Evolutionary conservation across 2,329 filamentous ascomycete genomes (phyloP).

Genomic region (Apiospora pterosperma): DNA sequence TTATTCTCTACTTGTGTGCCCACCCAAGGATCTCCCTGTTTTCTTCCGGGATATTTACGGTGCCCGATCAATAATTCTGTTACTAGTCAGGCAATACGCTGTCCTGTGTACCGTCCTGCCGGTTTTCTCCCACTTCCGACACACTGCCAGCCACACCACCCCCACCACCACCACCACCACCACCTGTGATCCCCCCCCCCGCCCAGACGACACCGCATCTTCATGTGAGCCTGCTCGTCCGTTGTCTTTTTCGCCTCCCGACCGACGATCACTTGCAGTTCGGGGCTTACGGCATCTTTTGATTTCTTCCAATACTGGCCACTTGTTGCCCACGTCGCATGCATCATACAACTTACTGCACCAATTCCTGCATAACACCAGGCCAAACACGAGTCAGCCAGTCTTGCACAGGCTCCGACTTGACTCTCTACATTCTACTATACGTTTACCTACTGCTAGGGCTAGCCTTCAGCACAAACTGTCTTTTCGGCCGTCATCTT

Average conservation of each 20-base stretch:
- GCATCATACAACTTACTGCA: background rate
- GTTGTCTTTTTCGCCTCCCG: conserved; percentile 6
- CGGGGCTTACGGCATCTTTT: background rate
- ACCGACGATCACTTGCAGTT: conserved; percentile 7
- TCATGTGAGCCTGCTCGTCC: background rate
- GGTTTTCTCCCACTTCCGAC: background rate
- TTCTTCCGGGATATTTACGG: background rate
- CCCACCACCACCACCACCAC: background rate
- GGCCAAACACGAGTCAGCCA: background rate
- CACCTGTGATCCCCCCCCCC: too few species aligned
- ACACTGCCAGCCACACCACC: background rate
- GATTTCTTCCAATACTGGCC: conserved; percentile 5
- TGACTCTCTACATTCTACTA: background rate
- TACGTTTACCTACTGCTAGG: background rate
- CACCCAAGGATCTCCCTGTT: background rate
- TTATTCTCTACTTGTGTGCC: background rate
- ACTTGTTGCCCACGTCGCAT: background rate
- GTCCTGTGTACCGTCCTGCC: background rate
- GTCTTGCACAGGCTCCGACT: background rate
- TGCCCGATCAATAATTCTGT: background rate
- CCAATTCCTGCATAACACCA: background rate
- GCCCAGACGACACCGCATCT: background rate
- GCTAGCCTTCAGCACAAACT: background rate
- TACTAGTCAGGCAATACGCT: background rate
- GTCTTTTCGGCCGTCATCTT: background rate